Evolutionary conservation across 2,329 filamentous ascomycete species (phyloP).

Genomic region (Elsinoe perseae): DNA sequence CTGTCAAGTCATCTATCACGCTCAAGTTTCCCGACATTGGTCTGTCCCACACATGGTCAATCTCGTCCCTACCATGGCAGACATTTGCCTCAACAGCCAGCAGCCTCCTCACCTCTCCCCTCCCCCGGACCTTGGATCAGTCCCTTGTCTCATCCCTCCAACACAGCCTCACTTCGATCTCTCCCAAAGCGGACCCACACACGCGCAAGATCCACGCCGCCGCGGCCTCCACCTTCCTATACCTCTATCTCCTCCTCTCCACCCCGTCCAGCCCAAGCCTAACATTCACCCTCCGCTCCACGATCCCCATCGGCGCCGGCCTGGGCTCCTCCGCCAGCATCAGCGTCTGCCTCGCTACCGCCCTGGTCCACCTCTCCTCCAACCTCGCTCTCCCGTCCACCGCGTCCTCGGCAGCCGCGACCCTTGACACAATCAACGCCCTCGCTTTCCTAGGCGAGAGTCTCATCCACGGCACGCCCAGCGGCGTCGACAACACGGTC

Average conservation of each 20-base stretch:
- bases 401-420: constrained; percentile 67
- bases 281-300: constrained; percentile 84
- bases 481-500: constrained; percentile 94
- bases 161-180: constrained; percentile 68
- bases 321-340: constrained; percentile 93
- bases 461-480: constrained; percentile 95
- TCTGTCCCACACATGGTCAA: constrained; percentile 86
- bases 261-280: constrained; percentile 70
- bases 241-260: constrained; percentile 82
- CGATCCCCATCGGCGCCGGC: constrained; percentile 85
- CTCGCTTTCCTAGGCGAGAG: constrained; percentile 98
- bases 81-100: constrained; percentile 62
- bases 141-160: constrained; percentile 74
- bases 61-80: constrained; percentile 82
- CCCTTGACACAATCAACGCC: constrained; percentile 90
- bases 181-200: constrained; percentile 56
- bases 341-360: constrained; percentile 76
- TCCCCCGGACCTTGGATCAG: constrained; percentile 62
- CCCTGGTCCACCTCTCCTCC: constrained; percentile 57
- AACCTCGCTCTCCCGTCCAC: constrained; percentile 61
- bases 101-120: constrained; percentile 54
- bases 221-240: constrained; percentile 80
- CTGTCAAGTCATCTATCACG: constrained; percentile 53
- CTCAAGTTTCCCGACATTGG: constrained; percentile 87
- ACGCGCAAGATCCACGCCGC: constrained; percentile 75